These are phyloP conservation scores for Scutellaria minor DNA, from an alignment of 257 asterid genomes.

Conservation along the genomic window DNA sequence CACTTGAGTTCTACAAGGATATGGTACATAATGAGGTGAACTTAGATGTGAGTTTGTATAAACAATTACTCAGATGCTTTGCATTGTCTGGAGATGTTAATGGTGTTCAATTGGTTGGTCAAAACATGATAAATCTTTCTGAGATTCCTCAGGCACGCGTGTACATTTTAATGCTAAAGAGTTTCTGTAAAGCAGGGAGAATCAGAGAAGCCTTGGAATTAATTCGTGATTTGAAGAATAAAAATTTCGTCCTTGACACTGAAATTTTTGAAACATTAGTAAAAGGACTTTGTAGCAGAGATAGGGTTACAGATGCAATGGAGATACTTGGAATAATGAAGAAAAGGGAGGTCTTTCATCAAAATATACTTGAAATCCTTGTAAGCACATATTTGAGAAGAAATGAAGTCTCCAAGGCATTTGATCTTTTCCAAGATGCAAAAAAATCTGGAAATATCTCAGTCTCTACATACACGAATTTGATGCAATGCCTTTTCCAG, in stretches of 20 bases:
- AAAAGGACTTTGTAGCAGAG: conserved; percentile 75
- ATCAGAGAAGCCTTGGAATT: conserved; percentile 76
- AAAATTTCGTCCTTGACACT: conserved; percentile 50
- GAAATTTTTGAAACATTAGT: conserved; percentile 58
- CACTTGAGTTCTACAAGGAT: conserved; percentile 80
- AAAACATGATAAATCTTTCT: conserved; percentile 56
- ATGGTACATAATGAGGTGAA: conserved; percentile 56
- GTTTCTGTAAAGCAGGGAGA: conserved; percentile 73
- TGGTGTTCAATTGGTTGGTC: conserved; percentile 52
- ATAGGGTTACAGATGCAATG: conserved; percentile 67
- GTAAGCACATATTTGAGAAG: conserved; percentile 60
- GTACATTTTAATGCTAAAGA: conserved; percentile 60
- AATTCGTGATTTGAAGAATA: conserved; percentile 66
- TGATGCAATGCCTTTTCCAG: conserved; percentile 70
- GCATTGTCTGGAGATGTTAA: conserved; percentile 59
- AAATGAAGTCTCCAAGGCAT: conserved; percentile 59
- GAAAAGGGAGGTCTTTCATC: conserved; percentile 50
- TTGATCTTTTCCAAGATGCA: conserved; percentile 55
- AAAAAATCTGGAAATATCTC: conserved; percentile 54
- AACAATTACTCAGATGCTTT: conserved; percentile 59
- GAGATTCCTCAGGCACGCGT: conserved; percentile 51
- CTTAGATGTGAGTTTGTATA: conserved; percentile 49
- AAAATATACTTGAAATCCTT: conserved; percentile 52
- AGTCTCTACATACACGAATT: conserved; percentile 59
- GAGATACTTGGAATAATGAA: conserved; percentile 83